Evolutionary conservation across 306 rosid genomes (phyloP), one percentile per base, ranked within the genome.

Genomic region (Cucurbita pepo): DNA sequence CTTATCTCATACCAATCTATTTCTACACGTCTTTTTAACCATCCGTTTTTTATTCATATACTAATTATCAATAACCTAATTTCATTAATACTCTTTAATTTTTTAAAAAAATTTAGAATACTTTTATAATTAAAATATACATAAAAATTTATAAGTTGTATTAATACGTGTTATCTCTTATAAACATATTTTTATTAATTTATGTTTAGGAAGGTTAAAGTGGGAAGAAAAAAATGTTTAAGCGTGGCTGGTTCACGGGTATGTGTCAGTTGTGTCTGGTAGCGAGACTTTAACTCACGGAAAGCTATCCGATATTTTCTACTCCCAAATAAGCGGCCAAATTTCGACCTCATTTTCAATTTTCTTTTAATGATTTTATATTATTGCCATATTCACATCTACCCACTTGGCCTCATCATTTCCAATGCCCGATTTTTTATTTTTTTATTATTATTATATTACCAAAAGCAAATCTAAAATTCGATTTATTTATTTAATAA

Each of bases 171-270:
- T 30, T 2, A 0, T 30, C 34, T 30, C 34, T 30, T 30, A 30
- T 30, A 30, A 30, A 30, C 3, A 30, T 30, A 30, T 3, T 30
- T 30, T 30, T 30, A 30, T 30, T 30, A 30, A 30, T 30, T 2
- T 30, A 30, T 2, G 34, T 30, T 2, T 30, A 30, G 3, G 34
- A 30, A 30, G 34, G 34, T 2, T 30, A 30, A 30, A 30, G 34
- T 30, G 3, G 34, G 34, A 2, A 30, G 3, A 30, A 3, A 30
- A 30, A 30, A 30, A 30, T 30, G 34, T 30, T 30, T 30, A 30
- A 52, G 56, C 69, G 69, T 61, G 69, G 69, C 45, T 59, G 21
- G 69, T 61, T 61, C 69, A 61, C 69, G 69, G 69, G 69, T 16
- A 60, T 36, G 44, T 60, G 44, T 60, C 66, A 60, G 43, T 3